These are phyloP conservation scores for Aurifilum marmelostoma DNA, from an alignment of 2,329 filamentous ascomycete genomes.

Conservation along the genomic window DNA sequence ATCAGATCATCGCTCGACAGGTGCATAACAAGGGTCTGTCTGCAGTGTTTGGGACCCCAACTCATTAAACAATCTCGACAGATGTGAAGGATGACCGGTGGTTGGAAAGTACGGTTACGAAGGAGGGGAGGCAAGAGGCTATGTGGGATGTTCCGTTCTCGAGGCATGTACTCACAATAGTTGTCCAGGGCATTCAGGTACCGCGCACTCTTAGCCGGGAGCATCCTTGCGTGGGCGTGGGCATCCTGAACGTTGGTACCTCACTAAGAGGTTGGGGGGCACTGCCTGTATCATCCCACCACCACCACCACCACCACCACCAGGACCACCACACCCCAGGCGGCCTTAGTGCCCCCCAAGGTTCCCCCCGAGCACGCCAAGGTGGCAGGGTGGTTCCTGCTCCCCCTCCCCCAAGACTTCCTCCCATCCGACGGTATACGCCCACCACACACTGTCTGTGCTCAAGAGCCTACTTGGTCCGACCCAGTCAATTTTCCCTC, in stretches of 20 bases:
- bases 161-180: not conserved
- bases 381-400: too few relatives aligned
- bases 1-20: slow-evolving; percentile 11
- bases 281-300: not conserved
- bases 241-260: slow-evolving; percentile 2
- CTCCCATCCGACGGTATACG: not conserved
- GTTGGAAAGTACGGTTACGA: too few relatives aligned
- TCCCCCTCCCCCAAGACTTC: not conserved
- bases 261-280: slow-evolving; percentile 10
- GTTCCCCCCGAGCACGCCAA: not conserved
- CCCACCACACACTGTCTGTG: slow-evolving; percentile 2
- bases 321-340: too few relatives aligned
- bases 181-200: slow-evolving; percentile 14
- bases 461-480: not conserved
- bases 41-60: not conserved
- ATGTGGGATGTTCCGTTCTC: not conserved
- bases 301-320: not conserved
- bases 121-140: not conserved
- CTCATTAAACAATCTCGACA: not conserved
- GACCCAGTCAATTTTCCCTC: not conserved
- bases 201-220: slow-evolving; percentile 11
- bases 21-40: not conserved
- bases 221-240: not conserved
- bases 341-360: not conserved
- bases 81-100: not conserved